Conservation (phyloP, 1,139 yeast species). For the Yamadazyma triangularis region DNA sequence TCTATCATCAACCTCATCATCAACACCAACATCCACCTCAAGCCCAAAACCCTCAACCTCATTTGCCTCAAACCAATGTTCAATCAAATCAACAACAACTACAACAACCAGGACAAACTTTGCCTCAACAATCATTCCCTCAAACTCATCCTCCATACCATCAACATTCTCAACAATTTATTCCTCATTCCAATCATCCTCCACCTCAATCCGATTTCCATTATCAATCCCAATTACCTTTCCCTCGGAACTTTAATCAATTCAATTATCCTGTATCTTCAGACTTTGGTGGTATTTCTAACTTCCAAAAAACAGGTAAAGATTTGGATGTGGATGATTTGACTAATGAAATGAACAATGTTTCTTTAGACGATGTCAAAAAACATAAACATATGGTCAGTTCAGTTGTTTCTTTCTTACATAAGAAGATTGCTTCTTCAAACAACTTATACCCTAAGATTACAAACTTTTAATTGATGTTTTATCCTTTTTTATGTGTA, state of each 20-base stretch:
- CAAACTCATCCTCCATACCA: not conserved
- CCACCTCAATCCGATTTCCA: not conserved
- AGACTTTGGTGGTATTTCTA: constrained; percentile 41
- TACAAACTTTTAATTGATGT: constrained; percentile 31
- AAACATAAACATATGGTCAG: constrained; percentile 36
- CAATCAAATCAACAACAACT: constrained; percentile 10
- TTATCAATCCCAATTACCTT: constrained; percentile 2
- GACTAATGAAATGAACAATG: constrained; percentile 17
- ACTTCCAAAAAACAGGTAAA: constrained; percentile 35
- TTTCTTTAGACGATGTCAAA: constrained; percentile 18
- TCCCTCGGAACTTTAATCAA: constrained; percentile 2
- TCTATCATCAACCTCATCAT: constrained; percentile 23
- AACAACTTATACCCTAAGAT: constrained; percentile 38
- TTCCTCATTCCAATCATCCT: constrained; percentile 3
- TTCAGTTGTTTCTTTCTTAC: constrained; percentile 11
- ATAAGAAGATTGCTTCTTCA: constrained; percentile 11
- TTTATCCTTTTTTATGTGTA: constrained; percentile 1
- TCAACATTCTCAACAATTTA: not conserved
- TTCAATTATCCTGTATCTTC: constrained; percentile 20
- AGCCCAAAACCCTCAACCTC: constrained; percentile 13
- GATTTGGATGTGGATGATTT: constrained; percentile 13
- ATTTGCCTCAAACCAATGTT: constrained; percentile 6
- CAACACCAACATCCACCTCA: constrained; percentile 7
- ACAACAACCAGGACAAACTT: constrained; percentile 6
- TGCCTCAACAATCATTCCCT: constrained; percentile 5